These are phyloP conservation scores for Isabelozyma pseudorhagii DNA, from an alignment of 805 yeast species.

Conservation along the genomic window DNA sequence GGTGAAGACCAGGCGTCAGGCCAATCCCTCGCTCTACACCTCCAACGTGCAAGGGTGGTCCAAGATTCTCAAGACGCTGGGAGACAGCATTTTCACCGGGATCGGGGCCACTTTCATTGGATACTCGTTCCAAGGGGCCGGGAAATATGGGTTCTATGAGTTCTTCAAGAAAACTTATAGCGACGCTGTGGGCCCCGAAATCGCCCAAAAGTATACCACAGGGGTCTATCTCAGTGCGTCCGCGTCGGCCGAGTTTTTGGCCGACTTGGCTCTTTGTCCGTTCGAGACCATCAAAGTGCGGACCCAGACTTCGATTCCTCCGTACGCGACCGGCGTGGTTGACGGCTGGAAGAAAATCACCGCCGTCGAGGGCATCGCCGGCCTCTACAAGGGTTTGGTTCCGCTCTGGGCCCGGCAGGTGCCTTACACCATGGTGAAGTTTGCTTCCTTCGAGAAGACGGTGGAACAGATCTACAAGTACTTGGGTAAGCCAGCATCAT, in stretches of 20 bases:
- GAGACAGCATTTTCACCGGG: constrained; percentile 82
- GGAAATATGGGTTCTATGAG: constrained; percentile 95
- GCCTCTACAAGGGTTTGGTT: constrained; percentile 81
- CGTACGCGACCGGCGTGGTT: constrained; percentile 60
- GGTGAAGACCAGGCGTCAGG: constrained; percentile 92
- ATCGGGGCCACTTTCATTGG: constrained; percentile 91
- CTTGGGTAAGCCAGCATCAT: constrained; percentile 69
- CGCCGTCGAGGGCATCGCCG: constrained; percentile 66
- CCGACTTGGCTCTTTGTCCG: constrained; percentile 89
- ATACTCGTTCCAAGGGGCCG: constrained; percentile 94
- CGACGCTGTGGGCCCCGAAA: constrained; percentile 60
- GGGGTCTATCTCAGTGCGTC: constrained; percentile 77
- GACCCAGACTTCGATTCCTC: constrained; percentile 92
- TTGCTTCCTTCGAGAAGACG: constrained; percentile 89
- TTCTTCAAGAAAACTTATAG: constrained; percentile 79
- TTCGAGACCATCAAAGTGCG: constrained; percentile 93
- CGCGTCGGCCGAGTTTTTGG: constrained; percentile 91
- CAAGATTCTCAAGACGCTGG: constrained; percentile 69
- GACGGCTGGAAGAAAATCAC: constrained; percentile 68
- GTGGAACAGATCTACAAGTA: constrained; percentile 74
- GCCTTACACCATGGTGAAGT: constrained; percentile 98
- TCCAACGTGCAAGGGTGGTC: constrained; percentile 82
- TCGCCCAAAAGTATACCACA: constrained; percentile 64
- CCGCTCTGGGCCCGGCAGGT: constrained; percentile 97
- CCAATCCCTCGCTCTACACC: constrained; percentile 65